Evolutionary conservation across 1,284 basidiomycete species (phyloP).

Genomic region (Cerioporus squamosus): DNA sequence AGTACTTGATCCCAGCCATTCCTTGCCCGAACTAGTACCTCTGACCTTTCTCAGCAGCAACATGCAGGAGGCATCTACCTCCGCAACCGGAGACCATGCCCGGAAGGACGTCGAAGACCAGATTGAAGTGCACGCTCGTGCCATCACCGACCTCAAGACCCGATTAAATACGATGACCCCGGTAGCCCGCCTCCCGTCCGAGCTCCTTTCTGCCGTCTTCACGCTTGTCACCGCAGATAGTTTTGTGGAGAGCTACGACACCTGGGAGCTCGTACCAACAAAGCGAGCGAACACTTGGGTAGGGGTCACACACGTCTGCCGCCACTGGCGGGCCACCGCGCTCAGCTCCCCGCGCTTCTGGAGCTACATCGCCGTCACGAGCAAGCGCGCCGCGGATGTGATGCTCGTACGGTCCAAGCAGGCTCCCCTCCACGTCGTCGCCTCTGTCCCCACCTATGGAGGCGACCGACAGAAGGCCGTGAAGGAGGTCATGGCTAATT

Average conservation of each 20-base stretch:
- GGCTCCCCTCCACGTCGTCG: constrained; percentile 11
- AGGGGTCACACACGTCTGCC: constrained; percentile 16
- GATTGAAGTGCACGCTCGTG: constrained; percentile 1
- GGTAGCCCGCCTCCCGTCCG: constrained; percentile 9
- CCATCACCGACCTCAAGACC: constrained; percentile 11
- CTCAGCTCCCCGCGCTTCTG: constrained; percentile 15
- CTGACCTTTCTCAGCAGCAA: too few species aligned
- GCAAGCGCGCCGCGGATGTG: neutral
- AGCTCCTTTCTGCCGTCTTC: constrained; percentile 17
- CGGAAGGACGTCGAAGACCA: constrained; percentile 6
- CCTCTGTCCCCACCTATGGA: neutral
- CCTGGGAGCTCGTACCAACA: neutral
- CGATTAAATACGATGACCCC: constrained; percentile 10
- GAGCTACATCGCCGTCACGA: constrained; percentile 11
- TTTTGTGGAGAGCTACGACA: neutral
- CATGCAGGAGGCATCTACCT: too few species aligned
- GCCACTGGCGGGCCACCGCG: constrained; percentile 13
- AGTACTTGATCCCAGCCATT: too few species aligned
- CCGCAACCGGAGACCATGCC: neutral
- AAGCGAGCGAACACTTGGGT: constrained; percentile 13
- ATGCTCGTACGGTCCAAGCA: constrained; percentile 17
- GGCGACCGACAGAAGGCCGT: neutral
- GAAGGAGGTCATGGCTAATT: constrained; percentile 6
- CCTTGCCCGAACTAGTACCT: too few species aligned
- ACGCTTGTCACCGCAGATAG: neutral